These are phyloP conservation scores for Cercophora samala DNA, from an alignment of 495 filamentous ascomycete species.

Conservation along the genomic window DNA sequence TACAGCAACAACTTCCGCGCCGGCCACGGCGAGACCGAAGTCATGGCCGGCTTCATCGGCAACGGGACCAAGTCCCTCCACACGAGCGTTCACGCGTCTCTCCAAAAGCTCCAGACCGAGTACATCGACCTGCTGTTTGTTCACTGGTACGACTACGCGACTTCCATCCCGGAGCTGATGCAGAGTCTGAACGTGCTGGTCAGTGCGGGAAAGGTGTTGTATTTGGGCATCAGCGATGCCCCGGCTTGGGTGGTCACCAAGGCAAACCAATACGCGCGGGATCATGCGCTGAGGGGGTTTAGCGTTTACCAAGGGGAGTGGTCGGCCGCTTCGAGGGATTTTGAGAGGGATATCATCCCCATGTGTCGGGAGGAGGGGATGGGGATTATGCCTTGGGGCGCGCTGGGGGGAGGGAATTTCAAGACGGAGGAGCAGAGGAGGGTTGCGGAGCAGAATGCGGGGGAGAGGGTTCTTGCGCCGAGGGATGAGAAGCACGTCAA, in stretches of 20 bases:
- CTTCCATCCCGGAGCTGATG: slow-evolving; percentile 61
- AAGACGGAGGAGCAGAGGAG: slow-evolving; percentile 39
- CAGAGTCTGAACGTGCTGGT: slow-evolving; percentile 56
- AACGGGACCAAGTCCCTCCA: slow-evolving; percentile 55
- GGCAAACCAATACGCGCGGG: slow-evolving; percentile 58
- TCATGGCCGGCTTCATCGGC: slow-evolving; percentile 51
- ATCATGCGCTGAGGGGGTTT: slow-evolving; percentile 60
- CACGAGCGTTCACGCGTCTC: slow-evolving; percentile 51
- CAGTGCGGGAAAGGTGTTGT: slow-evolving; percentile 57
- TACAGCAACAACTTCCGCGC: slow-evolving; percentile 52
- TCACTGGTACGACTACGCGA: slow-evolving; percentile 62
- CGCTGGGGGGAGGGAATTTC: slow-evolving; percentile 54
- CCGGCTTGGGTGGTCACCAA: slow-evolving; percentile 62
- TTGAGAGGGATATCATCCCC: slow-evolving; percentile 57
- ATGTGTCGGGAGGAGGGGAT: slow-evolving; percentile 56
- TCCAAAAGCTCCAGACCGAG: slow-evolving; percentile 61
- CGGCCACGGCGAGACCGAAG: slow-evolving; percentile 34
- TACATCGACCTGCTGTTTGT: slow-evolving; percentile 64
- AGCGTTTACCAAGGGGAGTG: slow-evolving; percentile 63
- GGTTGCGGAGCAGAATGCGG: slow-evolving; percentile 33
- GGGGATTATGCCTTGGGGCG: slow-evolving; percentile 57
- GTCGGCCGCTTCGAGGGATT: slow-evolving; percentile 52
- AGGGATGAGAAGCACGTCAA: slow-evolving; percentile 33
- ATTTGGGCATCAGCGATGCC: slow-evolving; percentile 60
- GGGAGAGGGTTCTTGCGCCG: slow-evolving; percentile 28